Base-by-base conservation (phyloP, 2,329 filamentous ascomycete genomes). In the Elsinoe ampelina region DNA sequence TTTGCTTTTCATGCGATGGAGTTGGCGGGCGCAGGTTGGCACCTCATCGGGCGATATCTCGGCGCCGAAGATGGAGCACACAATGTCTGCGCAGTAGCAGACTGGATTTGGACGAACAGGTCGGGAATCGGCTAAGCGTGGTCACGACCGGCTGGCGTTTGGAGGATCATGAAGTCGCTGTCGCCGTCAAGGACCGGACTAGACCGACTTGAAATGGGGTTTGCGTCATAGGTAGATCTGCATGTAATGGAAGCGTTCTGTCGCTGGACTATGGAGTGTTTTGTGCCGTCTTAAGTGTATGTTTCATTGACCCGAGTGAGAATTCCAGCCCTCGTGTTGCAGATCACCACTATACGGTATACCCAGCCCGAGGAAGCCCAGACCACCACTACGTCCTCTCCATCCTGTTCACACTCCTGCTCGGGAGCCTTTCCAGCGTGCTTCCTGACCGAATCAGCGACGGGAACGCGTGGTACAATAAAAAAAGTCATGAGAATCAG, bases 171-270 rank as follows among this genome's bases (percentile, higher is more conserved):
- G 26, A 30, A 30, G 26, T 30, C 26, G 26, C 26, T 30, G 26
- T 30, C 26, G 26, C 7, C 26, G 26, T 30, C 26, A 8, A 30
- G 26, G 26, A n/a, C 26, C 26, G 26, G 26, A 30, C 26, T 30
- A 30, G 26, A 30, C 7, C 26, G 26, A 8, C 26, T 30, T 30
- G 26, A 7, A 30, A 30, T 30, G 26, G 45, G 47, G 35, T 22
- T 52, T 26, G 48, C 38, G 48, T 52, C 35, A 52, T 52, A 52
- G n/a, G 48, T 52, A 52, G 48, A 52, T 52, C 15, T 52, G 48
- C 48, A 39, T 52, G 48, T 52, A 52, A 52, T 52, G 48, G 35
- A 39, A 52, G 48, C 48, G 35, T 19, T 52, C n/a, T 19, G 36
- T 34, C 48, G 48, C 48, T 15, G 34, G 5, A 34, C 22, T 52